phyloP scores from a whole-genome alignment of 371 early-diverging fungal genomes.

The Syncephalastrum racemosum region DNA sequence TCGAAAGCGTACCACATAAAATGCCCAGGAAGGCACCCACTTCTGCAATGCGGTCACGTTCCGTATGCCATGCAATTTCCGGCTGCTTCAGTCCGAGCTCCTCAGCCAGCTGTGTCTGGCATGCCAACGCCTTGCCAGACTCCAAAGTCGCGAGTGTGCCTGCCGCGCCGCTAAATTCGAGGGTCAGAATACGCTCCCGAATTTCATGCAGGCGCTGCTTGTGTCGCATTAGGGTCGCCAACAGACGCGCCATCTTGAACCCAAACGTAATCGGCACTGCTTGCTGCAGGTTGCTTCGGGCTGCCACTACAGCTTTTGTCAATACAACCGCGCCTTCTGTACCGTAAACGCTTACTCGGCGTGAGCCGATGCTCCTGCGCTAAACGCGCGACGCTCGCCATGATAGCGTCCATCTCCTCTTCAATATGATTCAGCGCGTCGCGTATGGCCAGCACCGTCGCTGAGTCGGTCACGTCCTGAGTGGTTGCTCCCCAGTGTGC shows the following conservation, averaged over 20 bases:
- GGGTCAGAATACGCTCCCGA: constrained; percentile 9
- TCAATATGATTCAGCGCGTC: constrained; percentile 14
- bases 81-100: constrained; percentile 14
- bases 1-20: constrained; percentile 17
- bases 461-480: constrained; percentile 24
- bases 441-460: constrained; percentile 17
- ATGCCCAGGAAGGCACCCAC: constrained; percentile 14
- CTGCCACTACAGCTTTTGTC: constrained; percentile 11
- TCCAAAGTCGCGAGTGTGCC: constrained; percentile 20
- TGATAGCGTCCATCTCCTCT: constrained; percentile 11
- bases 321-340: not conserved
- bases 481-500: constrained; percentile 23
- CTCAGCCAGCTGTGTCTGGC: constrained; percentile 16
- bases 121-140: constrained; percentile 10
- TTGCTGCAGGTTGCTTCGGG: constrained; percentile 23
- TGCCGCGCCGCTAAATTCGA: constrained; percentile 21
- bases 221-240: constrained; percentile 19
- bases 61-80: constrained; percentile 22
- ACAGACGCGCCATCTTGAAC: constrained; percentile 22
- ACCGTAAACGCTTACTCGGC: constrained; percentile 13
- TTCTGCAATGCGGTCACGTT: constrained; percentile 18
- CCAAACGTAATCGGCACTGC: constrained; percentile 25
- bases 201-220: constrained; percentile 12
- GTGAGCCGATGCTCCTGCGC: constrained; percentile 12
- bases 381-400: constrained; percentile 9